Evolutionary conservation across 1,284 basidiomycete species (phyloP), one percentile per base, ranked within the genome.

Genomic region (Veloporphyrellus conicus): DNA sequence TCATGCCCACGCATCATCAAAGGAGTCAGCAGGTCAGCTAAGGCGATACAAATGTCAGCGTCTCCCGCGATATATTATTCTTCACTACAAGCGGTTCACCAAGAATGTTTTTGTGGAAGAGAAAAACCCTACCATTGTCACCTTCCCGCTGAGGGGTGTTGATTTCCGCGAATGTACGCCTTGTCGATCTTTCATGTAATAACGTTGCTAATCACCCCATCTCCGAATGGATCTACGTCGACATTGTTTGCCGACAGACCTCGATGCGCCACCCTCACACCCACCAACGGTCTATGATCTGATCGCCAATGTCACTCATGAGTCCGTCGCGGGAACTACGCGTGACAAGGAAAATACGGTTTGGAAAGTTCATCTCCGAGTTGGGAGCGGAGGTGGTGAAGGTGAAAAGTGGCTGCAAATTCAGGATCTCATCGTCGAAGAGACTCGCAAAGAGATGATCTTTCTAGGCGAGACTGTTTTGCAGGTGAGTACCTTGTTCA

Each of bases 121-220:
- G 69, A 95, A 97, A 68, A 99, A 99, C 63, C 94, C 94, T 3
- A 99, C 96, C 2, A 94, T 99, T 52, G 90, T 99, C 58, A 98
- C 96, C 63, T 99, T 97, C 63, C 93, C 93, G 11, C 77, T 97
- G 37, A 81, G 90, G 48, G 93, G 93, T 1, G 78, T 99, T 18
- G 93, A 98, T 68, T 86, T 98, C 67, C 73, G 72, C 56, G 90
- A 92, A 43, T 97, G 92, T 94, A 65, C 62, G 90, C 74, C 40
- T 29, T 52, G 54, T 57, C 52, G 61, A 63, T 64, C 56, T 55
- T 52, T 54, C 62, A 60, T 47, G 45, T 48, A 44, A 52, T 47
- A 55, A 47, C 43, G 36, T 49, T 45, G 46, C 53, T 61, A 45
- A 63, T 52, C 44, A 25, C 43, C 37, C 32, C 50, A 57, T 41